Percentiles rank a stretch among this genome's conserved stretches.
phyloP scores from a whole-genome alignment of 768 basidiomycete genomes.

The Suillus decipiens region DNA sequence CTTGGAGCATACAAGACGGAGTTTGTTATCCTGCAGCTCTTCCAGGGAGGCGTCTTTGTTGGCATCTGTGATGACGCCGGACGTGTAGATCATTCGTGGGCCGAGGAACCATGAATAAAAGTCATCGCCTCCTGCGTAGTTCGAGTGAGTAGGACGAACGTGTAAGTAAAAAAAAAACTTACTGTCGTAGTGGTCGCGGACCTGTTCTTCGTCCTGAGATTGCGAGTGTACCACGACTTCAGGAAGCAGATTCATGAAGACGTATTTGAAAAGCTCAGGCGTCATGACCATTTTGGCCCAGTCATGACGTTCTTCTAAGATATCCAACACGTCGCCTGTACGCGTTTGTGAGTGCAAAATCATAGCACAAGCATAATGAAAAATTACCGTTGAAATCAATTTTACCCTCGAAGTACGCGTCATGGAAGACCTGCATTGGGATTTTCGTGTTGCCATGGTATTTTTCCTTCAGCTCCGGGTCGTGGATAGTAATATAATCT shows the following conservation, averaged over 20 bases:
- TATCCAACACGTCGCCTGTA: slow-evolving; percentile 88
- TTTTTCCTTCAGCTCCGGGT: slow-evolving; percentile 72
- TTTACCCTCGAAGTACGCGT: slow-evolving; percentile 96
- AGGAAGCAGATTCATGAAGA: slow-evolving; percentile 85
- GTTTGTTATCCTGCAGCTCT: slow-evolving; percentile 97
- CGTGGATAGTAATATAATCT: slow-evolving; percentile 90
- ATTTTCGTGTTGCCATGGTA: slow-evolving; percentile 91
- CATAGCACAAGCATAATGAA: not conserved
- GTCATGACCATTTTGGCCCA: slow-evolving; percentile 95
- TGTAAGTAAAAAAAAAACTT: slow-evolving; percentile 27
- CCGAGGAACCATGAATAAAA: slow-evolving; percentile 98
- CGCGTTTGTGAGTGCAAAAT: not conserved
- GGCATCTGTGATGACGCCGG: slow-evolving; percentile 78
- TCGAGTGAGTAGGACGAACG: slow-evolving; percentile 4
- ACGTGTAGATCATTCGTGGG: slow-evolving; percentile 97
- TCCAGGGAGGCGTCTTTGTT: slow-evolving; percentile 81
- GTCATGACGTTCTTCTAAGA: slow-evolving; percentile 93
- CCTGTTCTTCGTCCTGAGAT: slow-evolving; percentile 91
- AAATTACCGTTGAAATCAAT: slow-evolving; percentile 89
- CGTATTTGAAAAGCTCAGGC: slow-evolving; percentile 89
- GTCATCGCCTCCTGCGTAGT: slow-evolving; percentile 77
- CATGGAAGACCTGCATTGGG: slow-evolving; percentile 96
- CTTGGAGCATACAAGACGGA: slow-evolving; percentile 93
- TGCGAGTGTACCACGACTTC: slow-evolving; percentile 93
- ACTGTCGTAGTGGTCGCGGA: slow-evolving; percentile 96